phyloP scores from a whole-genome alignment of 2,329 filamentous ascomycete species.

The Aureobasidium leucospermi region DNA sequence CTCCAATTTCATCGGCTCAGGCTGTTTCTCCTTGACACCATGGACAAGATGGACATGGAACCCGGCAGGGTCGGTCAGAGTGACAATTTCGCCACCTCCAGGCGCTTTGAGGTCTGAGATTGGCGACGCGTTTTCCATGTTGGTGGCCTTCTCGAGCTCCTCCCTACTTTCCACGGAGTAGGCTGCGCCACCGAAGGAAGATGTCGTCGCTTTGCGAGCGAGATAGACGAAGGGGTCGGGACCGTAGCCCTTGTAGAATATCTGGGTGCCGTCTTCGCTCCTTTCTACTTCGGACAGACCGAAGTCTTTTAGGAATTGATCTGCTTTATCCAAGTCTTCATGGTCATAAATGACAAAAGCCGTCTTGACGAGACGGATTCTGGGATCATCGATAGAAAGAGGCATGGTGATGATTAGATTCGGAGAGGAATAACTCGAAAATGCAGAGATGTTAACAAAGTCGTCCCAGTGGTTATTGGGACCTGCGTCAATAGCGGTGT shows the following conservation, averaged over 20 bases:
- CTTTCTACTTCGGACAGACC: neutral
- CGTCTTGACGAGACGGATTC: constrained; percentile 12
- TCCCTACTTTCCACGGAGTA: constrained; percentile 36
- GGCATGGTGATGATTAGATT: too few species aligned
- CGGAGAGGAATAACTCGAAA: too few species aligned
- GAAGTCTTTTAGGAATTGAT: constrained; percentile 14
- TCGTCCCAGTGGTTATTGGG: too few species aligned
- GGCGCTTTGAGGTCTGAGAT: constrained; percentile 33
- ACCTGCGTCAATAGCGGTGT: too few species aligned
- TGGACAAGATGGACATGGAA: constrained; percentile 35
- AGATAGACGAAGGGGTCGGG: constrained; percentile 40
- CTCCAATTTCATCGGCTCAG: constrained; percentile 20
- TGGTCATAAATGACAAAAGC: constrained; percentile 14
- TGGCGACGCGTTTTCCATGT: constrained; percentile 24
- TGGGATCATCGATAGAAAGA: neutral
- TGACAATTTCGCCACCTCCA: constrained; percentile 33
- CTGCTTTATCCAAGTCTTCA: constrained; percentile 10
- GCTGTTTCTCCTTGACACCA: constrained; percentile 26
- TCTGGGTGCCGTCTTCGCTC: constrained; percentile 18
- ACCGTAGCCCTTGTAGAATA: constrained; percentile 39
- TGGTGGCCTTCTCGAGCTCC: constrained; percentile 35
- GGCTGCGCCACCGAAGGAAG: constrained; percentile 34
- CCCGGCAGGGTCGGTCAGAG: constrained; percentile 33
- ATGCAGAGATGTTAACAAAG: too few species aligned
- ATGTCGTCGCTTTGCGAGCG: constrained; percentile 32